Percentiles rank a stretch among this genome's conserved stretches.
Conservation (phyloP, 2,329 filamentous ascomycete genomes). For the Colletotrichum theobromicola region DNA sequence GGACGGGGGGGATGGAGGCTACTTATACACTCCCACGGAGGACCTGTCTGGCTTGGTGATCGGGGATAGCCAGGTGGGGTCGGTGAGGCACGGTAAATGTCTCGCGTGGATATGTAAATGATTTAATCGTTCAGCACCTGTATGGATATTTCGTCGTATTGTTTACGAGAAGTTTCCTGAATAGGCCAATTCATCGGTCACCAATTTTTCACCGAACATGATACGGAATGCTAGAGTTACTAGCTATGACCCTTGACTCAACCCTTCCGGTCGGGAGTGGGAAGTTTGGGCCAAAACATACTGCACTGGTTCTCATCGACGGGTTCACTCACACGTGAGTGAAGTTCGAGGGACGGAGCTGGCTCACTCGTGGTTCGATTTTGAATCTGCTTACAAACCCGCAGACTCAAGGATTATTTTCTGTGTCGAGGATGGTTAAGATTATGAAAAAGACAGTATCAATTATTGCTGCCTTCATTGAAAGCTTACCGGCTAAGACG, state of each 20-base stretch:
- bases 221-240: too few relatives aligned
- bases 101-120: too few relatives aligned
- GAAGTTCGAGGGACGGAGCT: not conserved
- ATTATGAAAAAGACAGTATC: not conserved
- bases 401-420: not conserved
- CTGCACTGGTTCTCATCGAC: not conserved
- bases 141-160: too few relatives aligned
- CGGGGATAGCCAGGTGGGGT: not conserved
- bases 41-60: not conserved
- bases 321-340: not conserved
- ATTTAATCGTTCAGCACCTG: too few relatives aligned
- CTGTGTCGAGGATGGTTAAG: not conserved
- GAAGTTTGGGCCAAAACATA: not conserved
- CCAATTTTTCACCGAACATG: too few relatives aligned
- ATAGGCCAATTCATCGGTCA: too few relatives aligned
- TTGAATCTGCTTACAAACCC: not conserved
- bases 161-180: too few relatives aligned
- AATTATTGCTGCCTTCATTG: not conserved
- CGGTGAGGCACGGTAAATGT: not conserved
- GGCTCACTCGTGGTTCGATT: not conserved
- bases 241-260: too few relatives aligned
- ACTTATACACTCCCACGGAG: not conserved
- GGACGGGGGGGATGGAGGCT: rapidly evolving
- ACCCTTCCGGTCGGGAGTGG: not conserved
- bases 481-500: not conserved